These are phyloP conservation scores for Schizopora paradoxa DNA, from an alignment of 1,284 basidiomycete species.

Conservation along the genomic window DNA sequence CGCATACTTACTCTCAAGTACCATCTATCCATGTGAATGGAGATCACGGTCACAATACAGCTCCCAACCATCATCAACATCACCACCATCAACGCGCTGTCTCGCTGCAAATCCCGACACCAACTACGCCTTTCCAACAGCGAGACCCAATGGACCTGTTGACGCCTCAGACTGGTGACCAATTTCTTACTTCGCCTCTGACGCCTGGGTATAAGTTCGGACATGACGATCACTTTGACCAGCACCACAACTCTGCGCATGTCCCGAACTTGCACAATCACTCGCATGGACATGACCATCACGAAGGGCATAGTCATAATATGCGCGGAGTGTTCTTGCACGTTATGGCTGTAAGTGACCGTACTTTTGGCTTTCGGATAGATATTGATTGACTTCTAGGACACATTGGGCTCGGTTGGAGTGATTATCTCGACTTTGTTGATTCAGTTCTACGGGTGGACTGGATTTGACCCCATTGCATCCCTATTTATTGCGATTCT, in stretches of 20 bases:
- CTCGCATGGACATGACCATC: slow-evolving; percentile 45
- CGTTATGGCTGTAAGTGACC: slow-evolving; percentile 74
- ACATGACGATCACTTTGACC: slow-evolving; percentile 53
- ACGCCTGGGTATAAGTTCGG: slow-evolving; percentile 59
- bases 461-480: slow-evolving; percentile 97
- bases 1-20: slow-evolving; percentile 19
- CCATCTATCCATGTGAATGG: slow-evolving; percentile 25
- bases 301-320: slow-evolving; percentile 91
- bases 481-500: slow-evolving; percentile 94
- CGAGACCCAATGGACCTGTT: slow-evolving; percentile 5
- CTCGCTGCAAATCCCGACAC: slow-evolving; percentile 12
- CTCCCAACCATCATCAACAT: slow-evolving; percentile 26
- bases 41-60: slow-evolving; percentile 30
- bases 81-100: slow-evolving; percentile 18
- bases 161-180: slow-evolving; percentile 6
- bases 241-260: slow-evolving; percentile 47
- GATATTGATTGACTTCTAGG: slow-evolving; percentile 38
- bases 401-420: slow-evolving; percentile 91
- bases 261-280: slow-evolving; percentile 52
- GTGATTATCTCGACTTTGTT: slow-evolving; percentile 96
- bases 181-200: slow-evolving; percentile 36
- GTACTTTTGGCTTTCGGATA: background rate
- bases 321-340: slow-evolving; percentile 99
- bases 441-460: slow-evolving; percentile 98
- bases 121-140: background rate